A percentile compares a stretch with the other conserved stretches of the same genome.
These are phyloP conservation scores for Trametes elegans DNA, from an alignment of 768 basidiomycete genomes.

Conservation along the genomic window DNA sequence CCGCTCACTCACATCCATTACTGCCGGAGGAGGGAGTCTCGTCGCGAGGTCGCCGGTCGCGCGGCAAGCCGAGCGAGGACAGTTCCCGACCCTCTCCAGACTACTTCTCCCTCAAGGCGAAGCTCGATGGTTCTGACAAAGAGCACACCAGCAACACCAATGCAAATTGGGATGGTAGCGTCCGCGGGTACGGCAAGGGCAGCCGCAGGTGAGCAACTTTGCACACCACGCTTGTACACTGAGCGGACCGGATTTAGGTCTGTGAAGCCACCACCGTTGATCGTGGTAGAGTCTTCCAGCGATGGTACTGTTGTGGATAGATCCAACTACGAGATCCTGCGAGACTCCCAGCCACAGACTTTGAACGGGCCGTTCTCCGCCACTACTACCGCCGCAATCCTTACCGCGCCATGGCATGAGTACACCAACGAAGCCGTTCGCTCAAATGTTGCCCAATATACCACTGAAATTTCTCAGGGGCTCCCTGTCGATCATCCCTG, in stretches of 20 bases:
- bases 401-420: constrained; percentile 74
- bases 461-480: constrained; percentile 44
- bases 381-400: constrained; percentile 41
- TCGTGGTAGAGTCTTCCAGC: constrained; percentile 28
- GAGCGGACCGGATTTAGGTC: constrained; percentile 2
- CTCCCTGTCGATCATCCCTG: constrained; percentile 54
- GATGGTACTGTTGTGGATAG: constrained; percentile 11
- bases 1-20: constrained; percentile 64
- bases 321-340: constrained; percentile 1
- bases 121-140: constrained; percentile 47
- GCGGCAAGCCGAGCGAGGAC: constrained; percentile 37
- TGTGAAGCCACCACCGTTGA: constrained; percentile 23
- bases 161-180: constrained; percentile 51
- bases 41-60: constrained; percentile 44
- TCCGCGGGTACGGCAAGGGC: constrained; percentile 52
- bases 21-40: constrained; percentile 48
- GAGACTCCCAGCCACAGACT: constrained; percentile 6
- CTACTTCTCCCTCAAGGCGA: constrained; percentile 63
- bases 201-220: constrained; percentile 22
- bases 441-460: constrained; percentile 52
- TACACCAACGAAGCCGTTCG: constrained; percentile 76
- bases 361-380: constrained; percentile 19
- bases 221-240: not conserved
- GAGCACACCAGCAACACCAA: constrained; percentile 26
- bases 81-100: constrained; percentile 39